Evolutionary conservation across 2,329 filamentous ascomycete species (phyloP).

Genomic region (Cladosporium halotolerans): DNA sequence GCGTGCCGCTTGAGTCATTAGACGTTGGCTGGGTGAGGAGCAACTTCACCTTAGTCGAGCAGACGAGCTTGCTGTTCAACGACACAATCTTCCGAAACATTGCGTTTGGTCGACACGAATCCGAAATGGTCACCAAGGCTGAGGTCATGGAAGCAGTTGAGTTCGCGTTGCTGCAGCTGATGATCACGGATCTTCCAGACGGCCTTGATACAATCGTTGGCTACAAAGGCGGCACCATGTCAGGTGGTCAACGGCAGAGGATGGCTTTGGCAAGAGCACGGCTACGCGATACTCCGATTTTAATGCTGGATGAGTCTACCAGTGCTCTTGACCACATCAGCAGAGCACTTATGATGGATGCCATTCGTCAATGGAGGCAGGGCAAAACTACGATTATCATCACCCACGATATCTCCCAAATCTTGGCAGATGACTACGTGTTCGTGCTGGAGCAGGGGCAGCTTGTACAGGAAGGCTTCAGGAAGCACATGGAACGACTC

Average conservation of each 20-base stretch:
- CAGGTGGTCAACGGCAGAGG: constrained; percentile 79
- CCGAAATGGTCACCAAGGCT: constrained; percentile 43
- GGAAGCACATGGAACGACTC: constrained; percentile 45
- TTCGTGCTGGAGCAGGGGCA: constrained; percentile 69
- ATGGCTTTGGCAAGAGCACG: constrained; percentile 73
- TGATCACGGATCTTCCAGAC: constrained; percentile 59
- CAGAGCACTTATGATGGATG: constrained; percentile 62
- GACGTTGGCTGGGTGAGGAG: constrained; percentile 66
- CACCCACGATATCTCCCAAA: constrained; percentile 80
- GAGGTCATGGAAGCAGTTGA: constrained; percentile 59
- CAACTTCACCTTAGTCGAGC: constrained; percentile 76
- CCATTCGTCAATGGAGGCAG: constrained; percentile 68
- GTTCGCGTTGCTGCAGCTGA: constrained; percentile 62
- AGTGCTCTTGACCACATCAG: constrained; percentile 76
- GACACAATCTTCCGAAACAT: constrained; percentile 76
- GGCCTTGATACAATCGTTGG: constrained; percentile 70
- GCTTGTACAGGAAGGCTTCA: constrained; percentile 64
- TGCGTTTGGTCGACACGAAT: constrained; percentile 57
- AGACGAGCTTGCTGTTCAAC: constrained; percentile 73
- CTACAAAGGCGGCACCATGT: constrained; percentile 62
- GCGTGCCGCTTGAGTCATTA: constrained; percentile 53
- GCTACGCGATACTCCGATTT: constrained; percentile 68
- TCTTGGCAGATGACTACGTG: constrained; percentile 65
- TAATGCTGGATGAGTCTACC: constrained; percentile 84
- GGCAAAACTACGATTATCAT: constrained; percentile 88